phyloP scores from a whole-genome alignment of 805 yeast species.

The Pichia occidentalis region DNA sequence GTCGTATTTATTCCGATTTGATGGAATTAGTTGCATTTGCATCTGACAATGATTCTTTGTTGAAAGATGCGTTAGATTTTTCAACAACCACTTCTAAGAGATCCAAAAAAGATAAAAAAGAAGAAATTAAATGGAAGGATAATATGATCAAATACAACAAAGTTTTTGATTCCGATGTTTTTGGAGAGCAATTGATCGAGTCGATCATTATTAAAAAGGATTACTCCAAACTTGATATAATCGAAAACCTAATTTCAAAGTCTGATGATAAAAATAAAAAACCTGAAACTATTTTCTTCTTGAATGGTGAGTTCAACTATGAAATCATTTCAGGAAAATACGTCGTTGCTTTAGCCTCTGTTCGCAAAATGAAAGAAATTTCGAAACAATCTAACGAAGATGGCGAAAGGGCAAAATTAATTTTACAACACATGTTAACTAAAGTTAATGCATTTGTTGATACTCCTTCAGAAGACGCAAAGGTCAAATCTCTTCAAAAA shows the following conservation, averaged over 20 bases:
- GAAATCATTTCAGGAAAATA: conserved; percentile 13
- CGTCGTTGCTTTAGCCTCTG: conserved; percentile 12
- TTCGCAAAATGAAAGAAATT: conserved; percentile 14
- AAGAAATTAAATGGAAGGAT: conserved; percentile 47
- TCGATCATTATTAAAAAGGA: conserved; percentile 24
- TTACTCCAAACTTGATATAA: conserved; percentile 33
- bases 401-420: conserved; percentile 1
- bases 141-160: conserved; percentile 40
- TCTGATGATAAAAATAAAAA: conserved; percentile 5
- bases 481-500: conserved; percentile 11
- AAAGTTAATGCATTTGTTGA: conserved; percentile 9
- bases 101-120: conserved; percentile 52
- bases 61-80: conserved; percentile 13
- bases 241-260: conserved; percentile 18
- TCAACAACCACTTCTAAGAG: conserved; percentile 19
- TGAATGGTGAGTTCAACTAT: conserved; percentile 12
- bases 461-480: conserved; percentile 9
- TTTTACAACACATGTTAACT: conserved; percentile 5
- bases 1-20: conserved; percentile 65
- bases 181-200: conserved; percentile 40
- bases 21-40: conserved; percentile 46
- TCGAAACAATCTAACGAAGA: background rate
- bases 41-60: conserved; percentile 23
- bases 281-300: conserved; percentile 10
- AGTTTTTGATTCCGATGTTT: conserved; percentile 50